Percentiles rank a stretch among this genome's conserved stretches.
phyloP scores from a whole-genome alignment of 495 filamentous ascomycete species.

The Glarea lozoyensis region DNA sequence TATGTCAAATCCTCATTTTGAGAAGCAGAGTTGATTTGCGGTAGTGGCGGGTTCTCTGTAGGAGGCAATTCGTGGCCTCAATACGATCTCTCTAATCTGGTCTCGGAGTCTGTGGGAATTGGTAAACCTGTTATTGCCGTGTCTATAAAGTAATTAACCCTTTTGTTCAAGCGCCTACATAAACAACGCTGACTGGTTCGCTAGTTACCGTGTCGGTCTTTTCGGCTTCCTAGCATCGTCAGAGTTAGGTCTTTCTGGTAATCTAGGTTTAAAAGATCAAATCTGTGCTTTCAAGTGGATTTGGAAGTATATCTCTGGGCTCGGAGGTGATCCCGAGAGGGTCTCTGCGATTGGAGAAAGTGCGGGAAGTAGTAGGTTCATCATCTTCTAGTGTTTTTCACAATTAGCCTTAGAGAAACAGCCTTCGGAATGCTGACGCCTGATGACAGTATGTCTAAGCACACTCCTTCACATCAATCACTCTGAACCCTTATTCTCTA shows the following conservation, averaged over 20 bases:
- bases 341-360: conserved; percentile 39
- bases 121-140: conserved; percentile 14
- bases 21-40: neutral
- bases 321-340: conserved; percentile 25
- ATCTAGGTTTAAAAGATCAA: conserved; percentile 15
- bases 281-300: conserved; percentile 15
- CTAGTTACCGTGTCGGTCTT: conserved; percentile 12
- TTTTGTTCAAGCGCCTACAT: neutral
- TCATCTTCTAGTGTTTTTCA: too few species aligned
- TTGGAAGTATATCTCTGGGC: conserved; percentile 27
- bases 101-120: conserved; percentile 1
- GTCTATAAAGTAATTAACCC: conserved; percentile 10
- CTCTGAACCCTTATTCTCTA: conserved; percentile 7
- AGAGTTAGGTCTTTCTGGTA: conserved; percentile 1
- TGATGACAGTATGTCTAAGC: conserved; percentile 4
- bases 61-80: conserved; percentile 13
- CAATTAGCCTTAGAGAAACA: too few species aligned
- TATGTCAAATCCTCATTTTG: neutral
- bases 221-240: conserved; percentile 11
- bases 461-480: neutral
- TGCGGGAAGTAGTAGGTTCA: conserved; percentile 41
- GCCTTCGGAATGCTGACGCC: too few species aligned
- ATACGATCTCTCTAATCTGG: conserved; percentile 10
- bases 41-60: conserved; percentile 6
- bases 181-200: neutral